Evolutionary conservation across 805 yeast species (phyloP).

Genomic region (Yarrowia sp.): DNA sequence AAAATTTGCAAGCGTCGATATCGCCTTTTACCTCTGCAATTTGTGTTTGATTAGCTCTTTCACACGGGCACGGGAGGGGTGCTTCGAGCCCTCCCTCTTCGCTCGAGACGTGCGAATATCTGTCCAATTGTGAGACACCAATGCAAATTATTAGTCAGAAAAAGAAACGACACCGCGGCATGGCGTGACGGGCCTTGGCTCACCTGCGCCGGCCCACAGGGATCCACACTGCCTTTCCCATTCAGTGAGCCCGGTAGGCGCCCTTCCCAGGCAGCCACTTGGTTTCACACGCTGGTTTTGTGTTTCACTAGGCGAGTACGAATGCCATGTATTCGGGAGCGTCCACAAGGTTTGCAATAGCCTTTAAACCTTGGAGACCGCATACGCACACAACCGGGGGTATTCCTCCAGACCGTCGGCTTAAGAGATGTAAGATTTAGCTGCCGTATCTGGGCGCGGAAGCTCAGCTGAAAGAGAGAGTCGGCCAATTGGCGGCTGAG

Average conservation of each 20-base stretch:
- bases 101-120: neutral
- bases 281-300: neutral
- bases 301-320: slow-evolving; percentile 13
- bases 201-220: neutral
- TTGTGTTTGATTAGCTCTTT: neutral
- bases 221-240: neutral
- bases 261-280: neutral
- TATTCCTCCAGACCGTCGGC: neutral
- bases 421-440: neutral
- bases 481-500: neutral
- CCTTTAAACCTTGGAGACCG: neutral
- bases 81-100: neutral
- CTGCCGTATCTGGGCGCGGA: slow-evolving; percentile 4
- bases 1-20: too few relatives aligned
- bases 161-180: neutral
- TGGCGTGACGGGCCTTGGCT: neutral
- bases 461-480: neutral
- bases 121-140: neutral
- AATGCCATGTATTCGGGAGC: neutral
- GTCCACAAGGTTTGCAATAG: neutral
- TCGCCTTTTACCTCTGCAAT: too few relatives aligned
- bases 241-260: neutral
- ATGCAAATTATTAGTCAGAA: neutral
- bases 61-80: neutral
- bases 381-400: slow-evolving; percentile 11